phyloP scores from a whole-genome alignment of 441 rosid genomes.

The Gossypium davidsonii region DNA sequence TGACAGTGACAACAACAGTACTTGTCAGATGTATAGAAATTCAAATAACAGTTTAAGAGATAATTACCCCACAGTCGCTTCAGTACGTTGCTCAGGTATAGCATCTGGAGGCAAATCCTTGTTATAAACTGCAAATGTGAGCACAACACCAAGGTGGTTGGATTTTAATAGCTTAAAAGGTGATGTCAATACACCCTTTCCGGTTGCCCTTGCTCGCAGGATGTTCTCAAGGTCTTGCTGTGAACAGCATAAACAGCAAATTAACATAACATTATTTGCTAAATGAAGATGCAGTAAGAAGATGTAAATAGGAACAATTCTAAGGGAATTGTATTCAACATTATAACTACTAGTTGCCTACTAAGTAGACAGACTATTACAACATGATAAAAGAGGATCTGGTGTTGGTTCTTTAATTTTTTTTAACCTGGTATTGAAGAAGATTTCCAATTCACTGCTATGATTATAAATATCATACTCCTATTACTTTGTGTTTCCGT shows the following conservation, averaged over 20 bases:
- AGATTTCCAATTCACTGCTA: not conserved
- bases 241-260: slow-evolving; percentile 12
- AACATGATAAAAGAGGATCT: not conserved
- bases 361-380: not conserved
- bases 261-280: slow-evolving; percentile 19
- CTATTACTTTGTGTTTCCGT: not conserved
- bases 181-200: slow-evolving; percentile 93
- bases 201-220: slow-evolving; percentile 85
- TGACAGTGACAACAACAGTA: not conserved
- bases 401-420: not conserved
- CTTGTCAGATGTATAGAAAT: slow-evolving; percentile 5
- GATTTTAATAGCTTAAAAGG: slow-evolving; percentile 93
- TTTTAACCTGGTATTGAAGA: not conserved
- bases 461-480: not conserved
- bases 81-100: slow-evolving; percentile 61
- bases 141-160: slow-evolving; percentile 84
- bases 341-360: not conserved
- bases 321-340: slow-evolving; percentile 7
- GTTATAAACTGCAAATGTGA: slow-evolving; percentile 87
- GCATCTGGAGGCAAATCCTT: slow-evolving; percentile 57
- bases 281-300: not conserved
- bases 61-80: slow-evolving; percentile 75
- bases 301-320: not conserved
- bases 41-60: slow-evolving; percentile 5
- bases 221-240: slow-evolving; percentile 96